These are phyloP conservation scores for Cytospora leucostoma DNA, from an alignment of 2,329 filamentous ascomycete species.

Conservation along the genomic window DNA sequence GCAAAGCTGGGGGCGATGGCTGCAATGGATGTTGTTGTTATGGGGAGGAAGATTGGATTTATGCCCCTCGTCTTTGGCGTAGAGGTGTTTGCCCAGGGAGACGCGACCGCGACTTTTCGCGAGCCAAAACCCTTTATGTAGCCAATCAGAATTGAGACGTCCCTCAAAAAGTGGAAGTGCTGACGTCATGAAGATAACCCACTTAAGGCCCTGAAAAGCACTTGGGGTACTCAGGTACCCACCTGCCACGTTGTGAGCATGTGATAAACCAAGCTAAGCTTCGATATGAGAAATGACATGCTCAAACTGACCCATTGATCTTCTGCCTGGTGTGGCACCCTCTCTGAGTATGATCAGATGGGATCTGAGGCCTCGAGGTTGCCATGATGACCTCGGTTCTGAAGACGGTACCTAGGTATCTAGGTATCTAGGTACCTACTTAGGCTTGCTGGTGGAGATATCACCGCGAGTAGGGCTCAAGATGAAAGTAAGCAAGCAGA, in stretches of 20 bases:
- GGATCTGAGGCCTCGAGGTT: too few relatives aligned
- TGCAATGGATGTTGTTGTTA: constrained; percentile 2
- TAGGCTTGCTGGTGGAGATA: too few relatives aligned
- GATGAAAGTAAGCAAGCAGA: too few relatives aligned
- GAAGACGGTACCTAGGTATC: too few relatives aligned
- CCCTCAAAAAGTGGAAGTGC: constrained; percentile 5
- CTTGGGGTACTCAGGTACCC: constrained; percentile 11
- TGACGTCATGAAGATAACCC: constrained; percentile 15
- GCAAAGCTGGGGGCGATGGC: not conserved
- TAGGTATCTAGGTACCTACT: too few relatives aligned
- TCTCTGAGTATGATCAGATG: too few relatives aligned
- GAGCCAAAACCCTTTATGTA: not conserved
- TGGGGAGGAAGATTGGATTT: not conserved
- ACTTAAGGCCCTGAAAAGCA: not conserved
- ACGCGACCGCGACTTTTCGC: constrained; percentile 27
- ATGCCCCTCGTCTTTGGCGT: constrained; percentile 22
- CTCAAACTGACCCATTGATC: too few relatives aligned
- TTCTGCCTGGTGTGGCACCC: too few relatives aligned
- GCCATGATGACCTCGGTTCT: too few relatives aligned
- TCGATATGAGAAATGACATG: too few relatives aligned
- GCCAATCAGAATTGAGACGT: constrained; percentile 17
- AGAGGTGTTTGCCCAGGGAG: constrained; percentile 13
- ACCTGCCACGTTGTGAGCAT: constrained; percentile 14
- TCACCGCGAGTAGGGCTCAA: too few relatives aligned
- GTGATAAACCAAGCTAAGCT: constrained; percentile 23